Base-by-base conservation (phyloP, 2,329 filamentous ascomycete genomes). In the Microascus cirrosus region DNA sequence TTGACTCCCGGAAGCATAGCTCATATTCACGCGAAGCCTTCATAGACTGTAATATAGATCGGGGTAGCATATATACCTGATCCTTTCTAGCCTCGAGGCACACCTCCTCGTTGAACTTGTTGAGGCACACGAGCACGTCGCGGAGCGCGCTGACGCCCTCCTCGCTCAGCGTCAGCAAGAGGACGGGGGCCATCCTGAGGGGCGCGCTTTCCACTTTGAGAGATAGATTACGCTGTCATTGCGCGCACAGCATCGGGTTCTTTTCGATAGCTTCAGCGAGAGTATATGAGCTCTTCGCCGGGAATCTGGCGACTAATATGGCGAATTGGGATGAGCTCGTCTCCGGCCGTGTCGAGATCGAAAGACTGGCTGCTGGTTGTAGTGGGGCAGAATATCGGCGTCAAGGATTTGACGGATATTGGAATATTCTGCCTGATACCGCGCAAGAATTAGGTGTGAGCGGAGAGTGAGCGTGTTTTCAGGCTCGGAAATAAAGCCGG, bases 51-150 rank as follows among this genome's bases (percentile, higher is more conserved):
- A 7, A 18, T 15, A 45, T n/a, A 42, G 12, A 45, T 45, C 7
- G 45, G 20, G 45, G 22, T 4, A 1, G 10, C 32, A 18, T 20
- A 62, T 68, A 57, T 70, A 87, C 87, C 68, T 80, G 82, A 65
- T 90, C 85, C 61, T 78, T 81, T 63, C 80, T 79, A 36, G 86
- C 86, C 69, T 92, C 89, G 48, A 93, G 77, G 28, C 83, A 87
- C 22, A 93, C 87, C 53, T 86, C 82, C 64, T 93, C 89, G 68
- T 85, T 88, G 73, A 93, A 92, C 70, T 90, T 90, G 66, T 82
- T 81, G 28, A 93, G 77, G 68, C 89, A 93, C 24, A 83, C 76
- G 59, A 93, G 79, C 25, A 84, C 80, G 69, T 92, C 89, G 64
- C 90, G 86, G 52, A 93, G 75, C 54, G 81, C 82, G 7, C 78